phyloP scores from a whole-genome alignment of 1,139 yeast species.

The Lodderomyces jiufengensis region DNA sequence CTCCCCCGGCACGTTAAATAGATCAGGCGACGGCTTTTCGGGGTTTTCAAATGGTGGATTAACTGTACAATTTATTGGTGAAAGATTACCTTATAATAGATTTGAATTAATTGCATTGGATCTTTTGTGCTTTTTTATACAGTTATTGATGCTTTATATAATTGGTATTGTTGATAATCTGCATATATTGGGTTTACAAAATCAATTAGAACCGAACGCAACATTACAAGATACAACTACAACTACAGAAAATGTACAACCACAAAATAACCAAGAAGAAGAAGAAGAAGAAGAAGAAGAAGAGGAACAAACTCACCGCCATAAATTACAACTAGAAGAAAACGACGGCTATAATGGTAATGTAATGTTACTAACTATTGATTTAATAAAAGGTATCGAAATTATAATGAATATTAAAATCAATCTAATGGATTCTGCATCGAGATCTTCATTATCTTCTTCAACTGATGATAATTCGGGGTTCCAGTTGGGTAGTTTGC shows the following conservation, averaged over 20 bases:
- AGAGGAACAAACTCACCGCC: constrained; percentile 4
- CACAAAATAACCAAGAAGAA: background rate
- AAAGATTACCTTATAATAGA: constrained; percentile 25
- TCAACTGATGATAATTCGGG: background rate
- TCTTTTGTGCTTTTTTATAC: constrained; percentile 23
- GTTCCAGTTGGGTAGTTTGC: constrained; percentile 2
- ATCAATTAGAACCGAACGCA: background rate
- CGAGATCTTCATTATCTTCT: constrained; percentile 1
- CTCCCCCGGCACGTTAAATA: no score
- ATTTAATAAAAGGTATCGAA: constrained; percentile 21
- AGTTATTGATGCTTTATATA: constrained; percentile 30
- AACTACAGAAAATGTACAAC: no score
- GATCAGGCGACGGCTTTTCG: constrained; percentile 12
- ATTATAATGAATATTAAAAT: constrained; percentile 20
- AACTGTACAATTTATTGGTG: constrained; percentile 42
- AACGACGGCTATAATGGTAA: constrained; percentile 43
- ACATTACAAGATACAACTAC: background rate
- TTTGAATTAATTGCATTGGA: constrained; percentile 30
- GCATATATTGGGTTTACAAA: constrained; percentile 4
- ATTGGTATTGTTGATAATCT: constrained; percentile 22
- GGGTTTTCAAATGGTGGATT: constrained; percentile 33
- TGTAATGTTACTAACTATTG: constrained; percentile 29
- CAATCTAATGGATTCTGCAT: constrained; percentile 9
- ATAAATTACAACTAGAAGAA: no score
- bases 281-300: background rate